Evolutionary conservation across 331 rosid species (phyloP), one percentile per base, ranked within the genome.

Genomic region (Malus hybrid): DNA sequence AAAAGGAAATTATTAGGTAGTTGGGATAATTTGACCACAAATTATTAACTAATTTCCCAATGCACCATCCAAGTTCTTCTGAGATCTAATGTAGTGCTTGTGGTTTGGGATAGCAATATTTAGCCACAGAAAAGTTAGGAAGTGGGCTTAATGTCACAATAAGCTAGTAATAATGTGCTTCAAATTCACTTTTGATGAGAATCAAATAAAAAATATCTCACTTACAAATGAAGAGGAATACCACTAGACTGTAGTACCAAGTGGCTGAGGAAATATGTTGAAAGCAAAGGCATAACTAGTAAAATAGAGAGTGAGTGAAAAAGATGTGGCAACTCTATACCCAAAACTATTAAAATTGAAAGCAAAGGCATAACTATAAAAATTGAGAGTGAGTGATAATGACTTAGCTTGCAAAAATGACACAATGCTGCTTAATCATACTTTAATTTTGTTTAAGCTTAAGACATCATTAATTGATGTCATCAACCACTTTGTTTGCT

Each of bases 321-420:
- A 80, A 15, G 96, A 92, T 78, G 75, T 77, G 68, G 77, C 89
- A 90, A 42, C 46, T 42, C 46, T 42, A 10, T 42, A 42, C 46
- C 3, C 46, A 42, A 42, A 42, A 42, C 46, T 42, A 42, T 3
- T 3, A 42, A 3, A 42, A 42, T 42, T 42, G 46, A 42, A 42
- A 42, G 46, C 46, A 42, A 42, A 42, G 46, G 46, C 46, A 42
- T 42, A 42, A 42, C 46, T 42, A 10, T 1, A 42, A 42, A 1
- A 42, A 42, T 42, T 42, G 46, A 42, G 46, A 42, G 46, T 42
- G 46, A 42, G 46, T 10, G 46, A 42, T 42, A 42, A 67, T 82
- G 79, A 83, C 95, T 89, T 89, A 73, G 89, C 90, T 91, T 89
- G 88, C 95, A 89, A 87, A 91, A 85, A 83, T 89, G 84, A 85